Conservation (phyloP, 1,139 yeast genomes). For the Blastobotrys indianensis region DNA sequence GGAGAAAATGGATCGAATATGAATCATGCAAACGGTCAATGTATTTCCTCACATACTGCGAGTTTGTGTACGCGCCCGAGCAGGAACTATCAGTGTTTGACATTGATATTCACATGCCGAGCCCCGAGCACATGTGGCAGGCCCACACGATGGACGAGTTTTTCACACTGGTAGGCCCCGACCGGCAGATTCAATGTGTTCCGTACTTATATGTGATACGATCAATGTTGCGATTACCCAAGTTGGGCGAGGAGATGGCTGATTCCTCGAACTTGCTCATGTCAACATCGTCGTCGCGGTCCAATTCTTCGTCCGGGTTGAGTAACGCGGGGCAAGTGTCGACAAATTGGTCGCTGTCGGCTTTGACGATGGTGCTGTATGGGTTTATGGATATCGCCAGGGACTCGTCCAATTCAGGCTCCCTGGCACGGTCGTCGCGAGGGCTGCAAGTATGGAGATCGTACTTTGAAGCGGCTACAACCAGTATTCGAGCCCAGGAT, state of each 20-base stretch:
- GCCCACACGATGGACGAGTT: slow-evolving; percentile 28
- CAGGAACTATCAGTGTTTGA: slow-evolving; percentile 23
- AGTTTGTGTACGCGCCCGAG: slow-evolving; percentile 19
- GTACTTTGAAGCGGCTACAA: slow-evolving; percentile 25
- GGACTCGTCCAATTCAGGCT: neutral
- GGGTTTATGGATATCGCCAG: slow-evolving; percentile 29
- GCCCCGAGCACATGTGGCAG: slow-evolving; percentile 29
- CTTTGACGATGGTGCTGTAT: slow-evolving; percentile 24
- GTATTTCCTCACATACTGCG: slow-evolving; percentile 27
- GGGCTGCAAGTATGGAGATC: slow-evolving; percentile 32
- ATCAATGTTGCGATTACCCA: slow-evolving; percentile 32
- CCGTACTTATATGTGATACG: slow-evolving; percentile 31
- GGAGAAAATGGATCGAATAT: slow-evolving; percentile 33
- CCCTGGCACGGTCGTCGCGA: slow-evolving; percentile 24
- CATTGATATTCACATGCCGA: slow-evolving; percentile 30
- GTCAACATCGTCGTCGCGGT: neutral
- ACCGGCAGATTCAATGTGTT: slow-evolving; percentile 21
- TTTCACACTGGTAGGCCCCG: slow-evolving; percentile 26
- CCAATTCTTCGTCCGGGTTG: neutral
- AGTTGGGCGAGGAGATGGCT: slow-evolving; percentile 17
- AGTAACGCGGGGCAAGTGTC: neutral
- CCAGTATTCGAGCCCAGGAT: slow-evolving; percentile 10
- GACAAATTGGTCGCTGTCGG: slow-evolving; percentile 25
- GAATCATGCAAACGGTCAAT: slow-evolving; percentile 30
- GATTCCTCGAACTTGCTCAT: neutral